Conservation (phyloP, 148 eudicot genomes). For the Drosera capensis region DNA sequence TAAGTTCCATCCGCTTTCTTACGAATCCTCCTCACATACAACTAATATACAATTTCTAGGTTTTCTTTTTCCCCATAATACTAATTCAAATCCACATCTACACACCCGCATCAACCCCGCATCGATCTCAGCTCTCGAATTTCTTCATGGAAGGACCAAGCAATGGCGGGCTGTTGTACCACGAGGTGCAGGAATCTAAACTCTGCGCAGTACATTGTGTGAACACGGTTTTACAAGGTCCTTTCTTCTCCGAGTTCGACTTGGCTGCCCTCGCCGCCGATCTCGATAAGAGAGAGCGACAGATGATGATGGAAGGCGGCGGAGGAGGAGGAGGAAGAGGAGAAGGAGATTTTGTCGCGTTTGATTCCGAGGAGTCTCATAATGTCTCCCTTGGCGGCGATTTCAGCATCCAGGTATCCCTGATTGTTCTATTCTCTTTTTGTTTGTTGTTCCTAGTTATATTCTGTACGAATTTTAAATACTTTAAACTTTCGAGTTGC, state of each 20-base stretch:
- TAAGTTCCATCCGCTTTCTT: too few species aligned
- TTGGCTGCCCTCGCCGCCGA: conserved; percentile 88
- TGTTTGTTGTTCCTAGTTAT: too few species aligned
- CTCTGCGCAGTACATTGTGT: conserved; percentile 96
- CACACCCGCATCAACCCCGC: too few species aligned
- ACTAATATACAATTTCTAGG: too few species aligned
- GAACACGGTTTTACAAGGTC: conserved; percentile 87
- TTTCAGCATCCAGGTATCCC: conserved; percentile 98
- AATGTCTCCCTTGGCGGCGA: conserved; percentile 89
- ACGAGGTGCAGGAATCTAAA: conserved; percentile 93
- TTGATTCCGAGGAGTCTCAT: conserved; percentile 46
- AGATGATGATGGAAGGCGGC: conserved; percentile 46
- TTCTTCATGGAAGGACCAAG: conserved; percentile 67
- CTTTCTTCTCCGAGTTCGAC: conserved; percentile 89
- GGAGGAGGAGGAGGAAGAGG: conserved; percentile 19
- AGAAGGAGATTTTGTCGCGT: conserved; percentile 6
- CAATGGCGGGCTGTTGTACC: conserved; percentile 91
- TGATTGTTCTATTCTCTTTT: too few species aligned
- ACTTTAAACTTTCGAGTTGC: too few species aligned
- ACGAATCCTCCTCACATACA: too few species aligned
- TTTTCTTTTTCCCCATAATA: too few species aligned
- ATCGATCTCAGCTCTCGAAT: too few species aligned
- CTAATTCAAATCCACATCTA: too few species aligned
- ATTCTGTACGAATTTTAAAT: too few species aligned
- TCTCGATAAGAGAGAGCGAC: conserved; percentile 65